Base-by-base conservation (phyloP, 495 filamentous ascomycete species). In the Lasiosphaeriaceae sp. region DNA sequence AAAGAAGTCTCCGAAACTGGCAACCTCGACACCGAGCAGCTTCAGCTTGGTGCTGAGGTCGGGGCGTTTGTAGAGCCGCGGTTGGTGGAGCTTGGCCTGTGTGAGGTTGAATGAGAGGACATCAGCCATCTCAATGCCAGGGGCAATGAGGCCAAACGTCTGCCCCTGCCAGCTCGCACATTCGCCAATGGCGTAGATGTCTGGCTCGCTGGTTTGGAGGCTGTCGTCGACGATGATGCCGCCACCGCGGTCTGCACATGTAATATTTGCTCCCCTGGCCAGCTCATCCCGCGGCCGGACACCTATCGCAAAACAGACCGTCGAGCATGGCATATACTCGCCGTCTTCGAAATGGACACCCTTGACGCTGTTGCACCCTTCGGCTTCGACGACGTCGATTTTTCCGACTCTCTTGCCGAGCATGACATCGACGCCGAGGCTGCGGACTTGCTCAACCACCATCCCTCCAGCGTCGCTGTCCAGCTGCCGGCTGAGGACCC, bases 1-100 rank as follows among this genome's bases (percentile, higher is more conserved):
- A 59, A 97, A 97, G 77, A 94, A 97, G 66, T 97, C 93, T 0
- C 93, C 93, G 65, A 96, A 97, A 64, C 89, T 93, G 29, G 93
- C 93, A 2, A 97, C 93, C 61, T 96, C 92, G 2, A 96, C 93
- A 1, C 93, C 93, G 0, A 97, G 77, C 0, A 97, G 77, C 76
- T 97, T 97, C 7, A 97, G 71, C 69, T 96, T 97, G 0, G 93
- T 97, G 73, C 91, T 96, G 17, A 97, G 77, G 65, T 97, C 92
- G 0, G 93, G 93, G 21, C 87, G 77, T 60, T 90, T 90, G 78
- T 95, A 96, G 51, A 78, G 72, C 54, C 86, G 80, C 3, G 83
- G 83, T 6, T 82, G 65, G 58, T 95, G 88, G 0, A 81, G 77
- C 66, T 87, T 86, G 2, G 89, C 83, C 69, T 96, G 87, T 11